These are phyloP conservation scores for Phalaenopsis hybrid DNA, from an alignment of 116 monocot species.

Conservation along the genomic window DNA sequence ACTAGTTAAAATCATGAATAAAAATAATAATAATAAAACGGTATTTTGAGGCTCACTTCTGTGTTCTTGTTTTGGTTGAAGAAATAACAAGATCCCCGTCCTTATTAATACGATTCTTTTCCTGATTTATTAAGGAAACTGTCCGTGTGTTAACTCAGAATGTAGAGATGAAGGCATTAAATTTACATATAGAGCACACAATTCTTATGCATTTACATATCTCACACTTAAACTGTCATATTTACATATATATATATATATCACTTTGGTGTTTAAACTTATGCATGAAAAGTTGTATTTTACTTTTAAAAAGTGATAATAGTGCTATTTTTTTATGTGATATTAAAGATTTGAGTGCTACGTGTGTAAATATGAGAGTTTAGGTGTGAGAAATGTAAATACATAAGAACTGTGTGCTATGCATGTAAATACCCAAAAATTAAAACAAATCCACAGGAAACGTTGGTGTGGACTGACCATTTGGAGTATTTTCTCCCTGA, in stretches of 20 bases:
- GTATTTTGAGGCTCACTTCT: slow-evolving; percentile 48
- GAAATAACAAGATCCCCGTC: slow-evolving; percentile 94
- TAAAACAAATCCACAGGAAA: background rate
- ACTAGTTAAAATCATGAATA: background rate
- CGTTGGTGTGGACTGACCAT: slow-evolving; percentile 42
- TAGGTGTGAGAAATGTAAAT: too few species aligned
- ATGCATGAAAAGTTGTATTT: too few species aligned
- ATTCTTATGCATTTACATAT: too few species aligned
- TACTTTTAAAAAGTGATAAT: too few species aligned
- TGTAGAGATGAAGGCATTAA: background rate
- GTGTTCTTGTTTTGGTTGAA: slow-evolving; percentile 92
- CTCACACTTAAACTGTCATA: too few species aligned
- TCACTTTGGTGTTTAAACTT: too few species aligned
- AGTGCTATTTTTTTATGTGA: too few species aligned
- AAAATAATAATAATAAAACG: slow-evolving; percentile 7
- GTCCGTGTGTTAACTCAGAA: background rate
- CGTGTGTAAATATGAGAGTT: too few species aligned
- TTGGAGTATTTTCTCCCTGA: slow-evolving; percentile 75
- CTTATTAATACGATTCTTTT: slow-evolving; percentile 95
- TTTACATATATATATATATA: too few species aligned
- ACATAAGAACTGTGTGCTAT: too few species aligned
- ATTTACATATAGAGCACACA: background rate
- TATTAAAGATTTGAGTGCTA: too few species aligned
- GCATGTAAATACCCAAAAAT: background rate
- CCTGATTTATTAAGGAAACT: slow-evolving; percentile 29